Base-by-base conservation (phyloP, 2,329 filamentous ascomycete species). In the Penicillium brasilianum region DNA sequence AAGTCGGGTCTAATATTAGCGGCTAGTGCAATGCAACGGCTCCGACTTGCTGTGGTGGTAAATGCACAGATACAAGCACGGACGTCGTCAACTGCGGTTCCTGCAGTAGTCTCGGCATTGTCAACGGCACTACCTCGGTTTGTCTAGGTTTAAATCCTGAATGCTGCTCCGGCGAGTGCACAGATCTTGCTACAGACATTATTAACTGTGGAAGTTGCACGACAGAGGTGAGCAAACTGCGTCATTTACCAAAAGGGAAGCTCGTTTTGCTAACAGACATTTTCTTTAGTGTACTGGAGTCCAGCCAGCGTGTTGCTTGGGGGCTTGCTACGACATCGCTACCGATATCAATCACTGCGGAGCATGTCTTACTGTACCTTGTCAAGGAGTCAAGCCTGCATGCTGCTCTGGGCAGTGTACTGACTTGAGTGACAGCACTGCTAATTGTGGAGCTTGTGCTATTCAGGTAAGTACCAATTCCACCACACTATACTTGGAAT, bases 11-110 rank as follows among this genome's bases (percentile, higher is more conserved):
- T 46, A 28, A 46, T n/a, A 11, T 0, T 5, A 2, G 1, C n/a
- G n/a, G n/a, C 3, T 20, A 63, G 61, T 63, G 61, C 22, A 48
- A 28, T 22, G 58, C 48, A 34, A 52, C 46, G 3, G 16, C 55
- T n/a, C 56, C 65, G 53, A 56, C 51, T 9, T 67, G 65, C 18
- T 67, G 63, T 34, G 18, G 53, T 10, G 63, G 65, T 6, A 55
- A 46, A n/a, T 67, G 63, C 32, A 34, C 53, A 0, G 59, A 66
- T 28, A 55, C 62, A 1, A 30, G 41, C 14, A 48, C 50, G 13
- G 53, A 62, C 36, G 16, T 50, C 11, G 13, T 39, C 10, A 58
- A 67, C 37, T 64, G 61, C 22, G 63, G 63, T 4, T 30, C 49
- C 25, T 66, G 63, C 25, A 37, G 14, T 32, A 39, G 25, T 4